Percentiles rank a stretch among this genome's conserved stretches.
These are phyloP conservation scores for Cicer arietinum DNA, from an alignment of 306 rosid genomes.

Conservation along the genomic window DNA sequence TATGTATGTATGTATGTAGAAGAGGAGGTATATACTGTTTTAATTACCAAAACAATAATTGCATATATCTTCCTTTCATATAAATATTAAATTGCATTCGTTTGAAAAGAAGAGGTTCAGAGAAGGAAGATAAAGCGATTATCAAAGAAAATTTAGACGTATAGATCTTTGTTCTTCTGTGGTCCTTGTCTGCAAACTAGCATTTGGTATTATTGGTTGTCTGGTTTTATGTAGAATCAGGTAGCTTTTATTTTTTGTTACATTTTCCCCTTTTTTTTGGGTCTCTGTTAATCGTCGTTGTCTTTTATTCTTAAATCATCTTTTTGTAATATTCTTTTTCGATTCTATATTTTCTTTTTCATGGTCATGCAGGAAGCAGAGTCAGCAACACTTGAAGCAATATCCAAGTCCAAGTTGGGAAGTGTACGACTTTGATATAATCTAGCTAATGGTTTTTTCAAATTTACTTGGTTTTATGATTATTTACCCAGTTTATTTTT, in stretches of 20 bases:
- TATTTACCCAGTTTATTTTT: neutral
- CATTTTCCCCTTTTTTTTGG: conserved; percentile 4
- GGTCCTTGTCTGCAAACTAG: neutral
- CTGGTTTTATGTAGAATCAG: conserved; percentile 4
- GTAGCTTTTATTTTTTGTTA: neutral
- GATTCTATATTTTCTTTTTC: neutral
- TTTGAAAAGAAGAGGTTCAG: conserved; percentile 9
- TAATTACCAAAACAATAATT: too few species aligned
- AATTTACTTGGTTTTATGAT: conserved; percentile 35
- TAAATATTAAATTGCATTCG: neutral
- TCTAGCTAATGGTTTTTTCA: conserved; percentile 32
- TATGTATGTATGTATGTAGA: too few species aligned
- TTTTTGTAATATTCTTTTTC: conserved; percentile 31
- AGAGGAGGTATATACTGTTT: too few species aligned
- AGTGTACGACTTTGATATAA: conserved; percentile 61
- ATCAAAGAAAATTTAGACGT: neutral
- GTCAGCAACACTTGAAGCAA: conserved; percentile 92
- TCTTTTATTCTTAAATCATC: conserved; percentile 8
- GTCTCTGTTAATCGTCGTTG: conserved; percentile 7
- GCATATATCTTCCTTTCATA: neutral
- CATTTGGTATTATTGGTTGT: conserved; percentile 13
- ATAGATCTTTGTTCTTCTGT: conserved; percentile 1
- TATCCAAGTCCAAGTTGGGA: conserved; percentile 88
- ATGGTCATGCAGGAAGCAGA: conserved; percentile 79
- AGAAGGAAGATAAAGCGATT: neutral